phyloP scores from a whole-genome alignment of 164 flowering plant genomes.

The Liquidambar formosana region DNA sequence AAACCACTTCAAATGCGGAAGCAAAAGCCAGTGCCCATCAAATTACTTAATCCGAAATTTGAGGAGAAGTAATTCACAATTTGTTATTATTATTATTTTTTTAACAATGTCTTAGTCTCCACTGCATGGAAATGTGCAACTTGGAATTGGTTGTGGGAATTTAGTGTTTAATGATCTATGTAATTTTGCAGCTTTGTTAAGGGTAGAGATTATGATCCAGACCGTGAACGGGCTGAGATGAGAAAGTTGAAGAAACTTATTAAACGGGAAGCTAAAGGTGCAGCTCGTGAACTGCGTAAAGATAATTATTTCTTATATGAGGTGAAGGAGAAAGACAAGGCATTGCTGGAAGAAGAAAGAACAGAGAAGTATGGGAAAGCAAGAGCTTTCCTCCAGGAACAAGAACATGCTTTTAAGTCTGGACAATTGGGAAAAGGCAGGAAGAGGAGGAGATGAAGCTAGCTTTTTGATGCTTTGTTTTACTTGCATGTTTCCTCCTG shows the following conservation, averaged over 20 bases:
- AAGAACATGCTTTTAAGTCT: slow-evolving; percentile 91
- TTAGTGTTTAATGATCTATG: slow-evolving; percentile 2
- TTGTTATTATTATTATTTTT: neutral
- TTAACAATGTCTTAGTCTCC: no score
- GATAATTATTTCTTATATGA: slow-evolving; percentile 73
- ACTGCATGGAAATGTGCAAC: neutral
- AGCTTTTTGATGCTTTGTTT: no score
- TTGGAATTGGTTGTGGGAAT: neutral
- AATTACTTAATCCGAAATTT: slow-evolving; percentile 68
- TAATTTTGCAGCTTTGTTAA: slow-evolving; percentile 78
- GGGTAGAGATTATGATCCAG: slow-evolving; percentile 98
- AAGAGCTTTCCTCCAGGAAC: slow-evolving; percentile 84
- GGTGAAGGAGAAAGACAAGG: slow-evolving; percentile 59
- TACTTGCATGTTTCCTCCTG: neutral
- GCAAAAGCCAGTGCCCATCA: slow-evolving; percentile 76
- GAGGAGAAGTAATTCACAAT: slow-evolving; percentile 73
- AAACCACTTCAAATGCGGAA: slow-evolving; percentile 84
- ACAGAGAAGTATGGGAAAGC: slow-evolving; percentile 71
- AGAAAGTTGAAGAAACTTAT: slow-evolving; percentile 68
- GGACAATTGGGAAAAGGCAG: slow-evolving; percentile 85
- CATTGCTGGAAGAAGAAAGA: slow-evolving; percentile 55
- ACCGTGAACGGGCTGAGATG: slow-evolving; percentile 72
- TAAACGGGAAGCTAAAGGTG: slow-evolving; percentile 76
- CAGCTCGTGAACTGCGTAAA: slow-evolving; percentile 81
- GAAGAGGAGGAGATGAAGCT: slow-evolving; percentile 64